Evolutionary conservation across 441 rosid species (phyloP), one percentile per base, ranked within the genome.

Genomic region (Gossypium davidsonii): DNA sequence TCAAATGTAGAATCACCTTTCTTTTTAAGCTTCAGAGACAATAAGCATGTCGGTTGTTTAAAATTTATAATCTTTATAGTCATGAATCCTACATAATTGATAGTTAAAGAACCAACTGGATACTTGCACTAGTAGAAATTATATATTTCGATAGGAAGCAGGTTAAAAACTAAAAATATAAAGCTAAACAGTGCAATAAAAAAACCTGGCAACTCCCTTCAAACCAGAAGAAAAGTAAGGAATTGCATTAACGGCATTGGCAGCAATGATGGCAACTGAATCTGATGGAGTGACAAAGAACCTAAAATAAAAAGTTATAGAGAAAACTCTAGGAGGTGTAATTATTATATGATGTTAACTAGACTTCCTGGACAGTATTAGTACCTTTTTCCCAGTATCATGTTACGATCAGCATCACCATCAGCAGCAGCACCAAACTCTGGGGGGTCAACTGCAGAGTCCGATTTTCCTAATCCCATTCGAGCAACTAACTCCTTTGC

Each of bases 381-480:
- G 70, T 83, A 95, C 97, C 96, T 93, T 89, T 91, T 96, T 49
- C 99, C 99, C 8, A 96, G 99, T 81, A 96, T 62, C 98, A 96
- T 93, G 80, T 96, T 96, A 76, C 98, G 97, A 81, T 96, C 99
- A 39, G 97, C 99, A 85, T 96, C 99, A 82, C 98, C 99, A 86
- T 96, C 99, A 86, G 97, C 89, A 78, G 99, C 99, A n/a, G 99
- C 98, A 62, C 99, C 98, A 83, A 95, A 93, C 72, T 95, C 99
- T 63, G 99, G 99, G 14, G 91, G 89, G 77, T 89, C 91, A 72
- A 52, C 85, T 60, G 52, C 78, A 67, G 89, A 67, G 76, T 73
- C 79, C 11, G 97, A 87, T 83, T 95, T 91, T 64, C 96, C 80
- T 84, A 93, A 85, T 74, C 99, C 99, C 99, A 95, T 90, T 23